A percentile compares a stretch with the other conserved stretches of the same genome.
Conservation (phyloP, 176 grass and related monocot genomes). For the Avena sativa region DNA sequence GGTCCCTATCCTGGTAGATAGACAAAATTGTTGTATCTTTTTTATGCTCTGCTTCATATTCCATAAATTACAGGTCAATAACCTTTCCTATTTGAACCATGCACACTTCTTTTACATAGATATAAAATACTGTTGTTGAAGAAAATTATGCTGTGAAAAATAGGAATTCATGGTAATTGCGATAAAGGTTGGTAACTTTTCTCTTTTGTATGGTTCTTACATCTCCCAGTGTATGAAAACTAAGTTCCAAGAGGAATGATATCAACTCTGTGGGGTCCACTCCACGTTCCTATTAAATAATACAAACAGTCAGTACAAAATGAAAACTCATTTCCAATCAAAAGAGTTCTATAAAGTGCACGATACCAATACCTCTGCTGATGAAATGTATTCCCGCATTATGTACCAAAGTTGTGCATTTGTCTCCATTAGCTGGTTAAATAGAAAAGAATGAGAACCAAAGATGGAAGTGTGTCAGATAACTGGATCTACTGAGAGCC, state of each 20-base stretch:
- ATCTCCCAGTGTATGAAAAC: slow-evolving; percentile 84
- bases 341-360: slow-evolving; percentile 21
- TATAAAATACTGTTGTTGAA: background rate
- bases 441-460: slow-evolving; percentile 40
- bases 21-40: background rate
- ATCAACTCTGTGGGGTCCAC: slow-evolving; percentile 89
- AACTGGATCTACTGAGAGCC: slow-evolving; percentile 40
- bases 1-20: slow-evolving; percentile 1
- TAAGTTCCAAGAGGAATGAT: slow-evolving; percentile 96
- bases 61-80: slow-evolving; percentile 5
- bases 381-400: slow-evolving; percentile 98
- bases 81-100: background rate
- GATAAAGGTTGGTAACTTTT: slow-evolving; percentile 7
- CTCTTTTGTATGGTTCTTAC: slow-evolving; percentile 47
- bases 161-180: background rate
- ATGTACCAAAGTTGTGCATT: slow-evolving; percentile 97
- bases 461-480: slow-evolving; percentile 32
- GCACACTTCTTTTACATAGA: slow-evolving; percentile 9
- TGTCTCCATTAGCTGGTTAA: slow-evolving; percentile 91
- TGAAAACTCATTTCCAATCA: slow-evolving; percentile 3
- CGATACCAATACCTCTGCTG: slow-evolving; percentile 73
- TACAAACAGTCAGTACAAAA: slow-evolving; percentile 30
- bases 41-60: background rate
- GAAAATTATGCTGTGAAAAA: background rate
- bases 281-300: slow-evolving; percentile 73